Evolutionary conservation across 2,329 filamentous ascomycete species (phyloP).

Genomic region (Camptophora hylomeconis): DNA sequence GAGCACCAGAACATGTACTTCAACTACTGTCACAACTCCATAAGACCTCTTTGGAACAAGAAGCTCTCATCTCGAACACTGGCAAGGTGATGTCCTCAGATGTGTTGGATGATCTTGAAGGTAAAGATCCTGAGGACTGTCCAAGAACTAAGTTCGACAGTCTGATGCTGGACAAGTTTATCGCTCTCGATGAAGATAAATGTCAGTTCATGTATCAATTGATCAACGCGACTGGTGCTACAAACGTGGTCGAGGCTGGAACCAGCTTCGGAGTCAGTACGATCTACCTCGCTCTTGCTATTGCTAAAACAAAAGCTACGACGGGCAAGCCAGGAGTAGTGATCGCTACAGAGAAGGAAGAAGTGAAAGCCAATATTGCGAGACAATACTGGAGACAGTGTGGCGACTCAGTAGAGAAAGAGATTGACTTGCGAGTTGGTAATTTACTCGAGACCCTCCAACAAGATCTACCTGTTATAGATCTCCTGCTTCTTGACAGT

Average conservation of each 20-base stretch:
- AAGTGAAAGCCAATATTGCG: conserved; percentile 21
- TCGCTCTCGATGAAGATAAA: conserved; percentile 30
- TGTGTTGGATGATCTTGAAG: no score
- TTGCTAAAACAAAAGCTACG: conserved; percentile 14
- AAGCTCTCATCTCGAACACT: no score
- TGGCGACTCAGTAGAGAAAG: conserved; percentile 20
- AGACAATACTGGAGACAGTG: conserved; percentile 23
- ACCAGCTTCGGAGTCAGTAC: conserved; percentile 32
- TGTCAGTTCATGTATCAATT: conserved; percentile 26
- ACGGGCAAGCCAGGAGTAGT: conserved; percentile 22
- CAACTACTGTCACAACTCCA: no score
- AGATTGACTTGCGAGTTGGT: conserved; percentile 28
- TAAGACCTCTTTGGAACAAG: no score
- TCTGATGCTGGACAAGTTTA: conserved; percentile 25
- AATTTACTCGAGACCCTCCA: conserved; percentile 29
- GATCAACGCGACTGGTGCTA: conserved; percentile 21
- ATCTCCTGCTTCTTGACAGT: conserved; percentile 25
- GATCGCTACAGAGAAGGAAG: conserved; percentile 28
- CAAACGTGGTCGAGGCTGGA: conserved; percentile 27
- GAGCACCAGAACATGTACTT: no score
- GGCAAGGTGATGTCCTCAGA: no score
- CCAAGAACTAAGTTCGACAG: no score
- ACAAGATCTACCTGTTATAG: conserved; percentile 18
- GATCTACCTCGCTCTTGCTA: conserved; percentile 30
- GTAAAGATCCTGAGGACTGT: no score